Percentiles rank a stretch among this genome's conserved stretches.
These are phyloP conservation scores for Blastocladiella britannica DNA, from an alignment of 192 early-diverging fungal species.

Conservation along the genomic window DNA sequence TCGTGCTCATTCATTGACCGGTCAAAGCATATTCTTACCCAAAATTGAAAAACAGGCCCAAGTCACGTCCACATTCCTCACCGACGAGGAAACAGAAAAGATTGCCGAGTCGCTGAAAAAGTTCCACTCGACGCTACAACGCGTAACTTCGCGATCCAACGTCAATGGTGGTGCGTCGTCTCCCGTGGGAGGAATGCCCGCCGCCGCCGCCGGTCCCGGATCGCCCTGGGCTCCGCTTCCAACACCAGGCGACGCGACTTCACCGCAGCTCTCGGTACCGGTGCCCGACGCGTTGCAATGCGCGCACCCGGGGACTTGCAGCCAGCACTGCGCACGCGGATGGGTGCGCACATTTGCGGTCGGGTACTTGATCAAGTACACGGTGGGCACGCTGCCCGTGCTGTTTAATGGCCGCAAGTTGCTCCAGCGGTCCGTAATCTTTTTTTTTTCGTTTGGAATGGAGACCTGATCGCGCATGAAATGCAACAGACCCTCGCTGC, in stretches of 20 bases:
- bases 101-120: conserved; percentile 29
- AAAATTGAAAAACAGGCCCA: no score
- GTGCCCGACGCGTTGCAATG: conserved; percentile 11
- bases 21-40: no score
- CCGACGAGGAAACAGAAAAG: conserved; percentile 41
- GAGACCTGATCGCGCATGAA: no score
- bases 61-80: conserved; percentile 35
- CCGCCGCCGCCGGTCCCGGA: neutral
- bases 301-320: conserved; percentile 37
- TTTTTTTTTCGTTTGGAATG: no score
- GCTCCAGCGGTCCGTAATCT: conserved; percentile 25
- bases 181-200: conserved; percentile 2
- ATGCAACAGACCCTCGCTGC: conserved; percentile 7
- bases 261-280: neutral
- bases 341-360: conserved; percentile 39
- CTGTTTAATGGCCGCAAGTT: conserved; percentile 27
- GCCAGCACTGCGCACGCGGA: conserved; percentile 39
- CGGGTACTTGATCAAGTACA: conserved; percentile 35
- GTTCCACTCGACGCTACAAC: conserved; percentile 42
- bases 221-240: conserved; percentile 10
- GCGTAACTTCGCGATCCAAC: conserved; percentile 29
- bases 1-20: no score
- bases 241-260: conserved; percentile 5
- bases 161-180: conserved; percentile 10
- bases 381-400: conserved; percentile 28